phyloP scores from a whole-genome alignment of 371 early-diverging fungal genomes.

The Apophysomyces ossiformis region DNA sequence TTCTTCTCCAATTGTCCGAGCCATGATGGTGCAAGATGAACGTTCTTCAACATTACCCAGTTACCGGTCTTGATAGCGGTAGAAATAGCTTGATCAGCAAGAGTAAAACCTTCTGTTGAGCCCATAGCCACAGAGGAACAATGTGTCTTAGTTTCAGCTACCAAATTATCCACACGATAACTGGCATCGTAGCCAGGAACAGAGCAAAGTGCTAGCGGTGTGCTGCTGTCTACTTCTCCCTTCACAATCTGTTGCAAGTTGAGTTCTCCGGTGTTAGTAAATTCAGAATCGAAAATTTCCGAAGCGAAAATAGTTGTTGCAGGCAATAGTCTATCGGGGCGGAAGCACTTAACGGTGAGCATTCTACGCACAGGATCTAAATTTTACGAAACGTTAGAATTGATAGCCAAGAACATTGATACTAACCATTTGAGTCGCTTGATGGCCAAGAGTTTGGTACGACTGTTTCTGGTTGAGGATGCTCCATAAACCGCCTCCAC shows the following conservation, averaged over 20 bases:
- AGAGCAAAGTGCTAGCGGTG: constrained; percentile 92
- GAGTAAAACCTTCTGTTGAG: constrained; percentile 90
- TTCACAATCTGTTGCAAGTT: constrained; percentile 74
- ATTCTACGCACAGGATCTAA: constrained; percentile 70
- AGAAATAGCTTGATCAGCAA: constrained; percentile 93
- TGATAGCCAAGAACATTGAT: not conserved
- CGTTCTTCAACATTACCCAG: constrained; percentile 98
- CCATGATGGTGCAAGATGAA: constrained; percentile 95
- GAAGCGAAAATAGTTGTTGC: constrained; percentile 81
- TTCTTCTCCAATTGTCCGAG: constrained; percentile 94
- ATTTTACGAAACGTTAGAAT: constrained; percentile 19
- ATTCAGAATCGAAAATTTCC: constrained; percentile 71
- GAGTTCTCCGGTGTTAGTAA: constrained; percentile 66
- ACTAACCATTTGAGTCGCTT: constrained; percentile 56
- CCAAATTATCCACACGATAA: constrained; percentile 92
- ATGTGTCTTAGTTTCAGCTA: constrained; percentile 64
- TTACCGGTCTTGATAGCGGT: constrained; percentile 82
- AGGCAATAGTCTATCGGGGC: constrained; percentile 87
- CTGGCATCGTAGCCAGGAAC: constrained; percentile 97
- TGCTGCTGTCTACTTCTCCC: constrained; percentile 74
- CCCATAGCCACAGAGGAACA: constrained; percentile 96
- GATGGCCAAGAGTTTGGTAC: constrained; percentile 74
- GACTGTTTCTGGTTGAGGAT: constrained; percentile 58
- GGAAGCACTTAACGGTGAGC: constrained; percentile 83
- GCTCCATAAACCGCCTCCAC: constrained; percentile 67